These are phyloP conservation scores for Lanmaoa rubissima DNA, from an alignment of 768 basidiomycete genomes.

Conservation along the genomic window DNA sequence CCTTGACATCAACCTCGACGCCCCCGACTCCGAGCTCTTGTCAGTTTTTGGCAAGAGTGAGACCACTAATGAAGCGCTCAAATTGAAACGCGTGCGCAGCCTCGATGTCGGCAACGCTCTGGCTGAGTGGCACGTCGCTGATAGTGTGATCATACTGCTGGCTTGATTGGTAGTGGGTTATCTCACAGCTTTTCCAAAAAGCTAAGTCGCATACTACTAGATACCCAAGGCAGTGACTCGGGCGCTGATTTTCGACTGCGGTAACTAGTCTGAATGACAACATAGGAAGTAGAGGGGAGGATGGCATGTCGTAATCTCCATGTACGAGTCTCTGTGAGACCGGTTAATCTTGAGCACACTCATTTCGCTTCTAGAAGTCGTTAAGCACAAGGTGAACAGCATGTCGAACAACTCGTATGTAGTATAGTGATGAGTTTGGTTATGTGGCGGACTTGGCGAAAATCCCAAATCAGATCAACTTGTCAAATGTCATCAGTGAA, in stretches of 20 bases:
- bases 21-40: constrained; percentile 54
- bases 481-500: too few relatives aligned
- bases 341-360: neutral
- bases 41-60: constrained; percentile 16
- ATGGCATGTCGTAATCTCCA: constrained; percentile 1
- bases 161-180: constrained; percentile 27
- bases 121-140: constrained; percentile 67
- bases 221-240: constrained; percentile 4
- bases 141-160: constrained; percentile 46
- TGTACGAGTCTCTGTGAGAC: neutral
- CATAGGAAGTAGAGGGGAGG: constrained; percentile 1
- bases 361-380: neutral
- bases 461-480: neutral
- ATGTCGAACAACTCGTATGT: neutral
- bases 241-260: neutral
- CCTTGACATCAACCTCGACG: constrained; percentile 58
- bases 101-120: constrained; percentile 61
- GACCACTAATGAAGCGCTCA: constrained; percentile 34
- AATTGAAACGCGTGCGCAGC: constrained; percentile 55
- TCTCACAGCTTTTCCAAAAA: constrained; percentile 2
- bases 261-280: neutral
- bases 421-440: too few relatives aligned
- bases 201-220: neutral
- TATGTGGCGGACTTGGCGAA: neutral
- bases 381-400: neutral